Conservation (phyloP, 2,329 filamentous ascomycete genomes). For the Botryotinia convoluta region DNA sequence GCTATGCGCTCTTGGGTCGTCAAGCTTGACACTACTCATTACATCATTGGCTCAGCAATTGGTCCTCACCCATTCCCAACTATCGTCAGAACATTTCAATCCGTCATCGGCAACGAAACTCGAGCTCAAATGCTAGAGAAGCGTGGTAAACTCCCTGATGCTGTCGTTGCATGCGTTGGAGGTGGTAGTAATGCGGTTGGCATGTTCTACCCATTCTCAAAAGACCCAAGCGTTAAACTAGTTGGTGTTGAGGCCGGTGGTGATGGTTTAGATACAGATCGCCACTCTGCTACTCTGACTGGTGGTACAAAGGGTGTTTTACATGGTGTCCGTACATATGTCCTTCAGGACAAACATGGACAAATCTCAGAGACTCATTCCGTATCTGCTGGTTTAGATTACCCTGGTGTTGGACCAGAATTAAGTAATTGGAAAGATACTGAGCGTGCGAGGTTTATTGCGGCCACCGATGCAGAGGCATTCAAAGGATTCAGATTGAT, state of each 20-base stretch:
- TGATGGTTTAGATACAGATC: slow-evolving; percentile 80
- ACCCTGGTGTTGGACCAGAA: slow-evolving; percentile 94
- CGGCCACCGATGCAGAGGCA: slow-evolving; percentile 87
- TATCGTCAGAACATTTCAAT: slow-evolving; percentile 96
- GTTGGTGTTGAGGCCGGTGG: slow-evolving; percentile 94
- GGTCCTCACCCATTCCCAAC: slow-evolving; percentile 97
- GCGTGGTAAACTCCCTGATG: slow-evolving; percentile 87
- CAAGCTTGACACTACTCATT: slow-evolving; percentile 89
- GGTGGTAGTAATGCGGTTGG: slow-evolving; percentile 92
- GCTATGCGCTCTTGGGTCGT: slow-evolving; percentile 93
- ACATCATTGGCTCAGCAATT: slow-evolving; percentile 96
- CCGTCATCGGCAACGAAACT: slow-evolving; percentile 91
- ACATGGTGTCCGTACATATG: slow-evolving; percentile 93
- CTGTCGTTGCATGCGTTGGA: slow-evolving; percentile 93
- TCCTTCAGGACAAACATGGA: slow-evolving; percentile 87
- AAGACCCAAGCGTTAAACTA: slow-evolving; percentile 80
- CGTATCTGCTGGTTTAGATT: slow-evolving; percentile 93
- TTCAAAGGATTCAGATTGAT: slow-evolving; percentile 84
- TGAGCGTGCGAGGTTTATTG: slow-evolving; percentile 80
- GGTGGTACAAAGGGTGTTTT: slow-evolving; percentile 88
- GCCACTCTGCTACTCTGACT: slow-evolving; percentile 84
- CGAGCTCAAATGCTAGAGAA: slow-evolving; percentile 85
- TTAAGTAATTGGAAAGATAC: slow-evolving; percentile 90
- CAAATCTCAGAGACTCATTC: slow-evolving; percentile 96
- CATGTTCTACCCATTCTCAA: slow-evolving; percentile 97